These are phyloP conservation scores for Alternaria metachromatica DNA, from an alignment of 2,329 filamentous ascomycete species.

Conservation along the genomic window DNA sequence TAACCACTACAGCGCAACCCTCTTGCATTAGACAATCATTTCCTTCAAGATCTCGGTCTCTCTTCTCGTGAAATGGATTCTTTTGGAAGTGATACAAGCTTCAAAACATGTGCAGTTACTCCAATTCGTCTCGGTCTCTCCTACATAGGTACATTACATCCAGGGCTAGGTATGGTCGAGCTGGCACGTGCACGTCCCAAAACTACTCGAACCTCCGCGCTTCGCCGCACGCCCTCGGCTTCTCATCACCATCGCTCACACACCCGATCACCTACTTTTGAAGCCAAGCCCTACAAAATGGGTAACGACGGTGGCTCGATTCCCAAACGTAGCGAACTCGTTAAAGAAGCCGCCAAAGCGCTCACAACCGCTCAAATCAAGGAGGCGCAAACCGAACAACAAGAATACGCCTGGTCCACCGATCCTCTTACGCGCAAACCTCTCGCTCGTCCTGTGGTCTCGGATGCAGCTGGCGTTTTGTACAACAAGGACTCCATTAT, in stretches of 20 bases:
- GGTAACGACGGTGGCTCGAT: constrained; percentile 98
- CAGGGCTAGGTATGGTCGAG: background rate
- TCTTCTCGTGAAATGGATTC: too few species aligned
- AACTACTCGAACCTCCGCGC: constrained; percentile 25
- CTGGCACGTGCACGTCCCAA: constrained; percentile 20
- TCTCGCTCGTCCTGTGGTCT: constrained; percentile 78
- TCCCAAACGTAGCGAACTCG: constrained; percentile 91
- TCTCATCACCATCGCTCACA: background rate
- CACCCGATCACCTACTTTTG: background rate
- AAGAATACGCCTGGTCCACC: constrained; percentile 83
- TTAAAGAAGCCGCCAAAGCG: constrained; percentile 86
- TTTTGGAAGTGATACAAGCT: too few species aligned
- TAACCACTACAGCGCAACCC: too few species aligned
- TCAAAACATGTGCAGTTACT: too few species aligned
- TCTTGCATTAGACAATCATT: too few species aligned
- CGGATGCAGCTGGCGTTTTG: constrained; percentile 80
- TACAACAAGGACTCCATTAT: constrained; percentile 96
- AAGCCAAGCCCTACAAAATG: constrained; percentile 61
- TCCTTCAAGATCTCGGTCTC: too few species aligned
- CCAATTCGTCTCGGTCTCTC: too few species aligned
- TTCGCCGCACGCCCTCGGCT: constrained; percentile 25
- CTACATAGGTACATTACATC: too few species aligned
- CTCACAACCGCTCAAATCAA: constrained; percentile 87
- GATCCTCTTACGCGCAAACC: constrained; percentile 84
- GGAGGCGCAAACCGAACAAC: constrained; percentile 82